phyloP scores from a whole-genome alignment of 2,329 filamentous ascomycete species.

The Fonsecaea multimorphosa region DNA sequence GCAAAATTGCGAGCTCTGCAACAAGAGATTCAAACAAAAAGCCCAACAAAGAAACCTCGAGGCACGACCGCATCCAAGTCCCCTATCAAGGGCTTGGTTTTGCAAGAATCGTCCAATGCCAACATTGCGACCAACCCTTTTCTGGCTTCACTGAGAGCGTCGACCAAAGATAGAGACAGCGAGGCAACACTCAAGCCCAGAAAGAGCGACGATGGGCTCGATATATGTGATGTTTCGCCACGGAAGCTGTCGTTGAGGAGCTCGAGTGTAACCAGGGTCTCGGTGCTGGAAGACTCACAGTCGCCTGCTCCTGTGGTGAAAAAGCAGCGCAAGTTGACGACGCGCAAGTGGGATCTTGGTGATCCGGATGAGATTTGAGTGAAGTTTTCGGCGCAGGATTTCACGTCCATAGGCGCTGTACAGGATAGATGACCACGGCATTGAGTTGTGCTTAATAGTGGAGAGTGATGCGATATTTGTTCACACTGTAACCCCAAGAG shows the following conservation, averaged over 20 bases:
- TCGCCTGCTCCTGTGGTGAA: constrained; percentile 43
- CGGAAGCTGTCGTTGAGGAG: constrained; percentile 37
- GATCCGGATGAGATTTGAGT: constrained; percentile 48
- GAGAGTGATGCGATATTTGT: not conserved
- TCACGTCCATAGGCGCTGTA: not conserved
- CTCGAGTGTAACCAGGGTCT: constrained; percentile 28
- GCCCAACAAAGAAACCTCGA: constrained; percentile 63
- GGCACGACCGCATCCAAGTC: constrained; percentile 30
- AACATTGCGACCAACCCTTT: constrained; percentile 38
- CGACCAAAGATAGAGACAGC: constrained; percentile 25
- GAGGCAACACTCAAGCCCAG: constrained; percentile 30
- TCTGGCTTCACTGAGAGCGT: constrained; percentile 29
- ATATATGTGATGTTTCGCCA: constrained; percentile 35
- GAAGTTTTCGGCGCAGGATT: not conserved
- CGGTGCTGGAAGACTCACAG: constrained; percentile 32
- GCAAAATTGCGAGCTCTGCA: constrained; percentile 69
- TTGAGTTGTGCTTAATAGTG: not conserved
- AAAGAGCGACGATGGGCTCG: constrained; percentile 25
- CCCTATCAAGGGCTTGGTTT: constrained; percentile 30
- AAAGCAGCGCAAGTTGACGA: constrained; percentile 53
- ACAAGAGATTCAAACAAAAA: constrained; percentile 68
- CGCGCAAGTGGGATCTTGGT: constrained; percentile 55
- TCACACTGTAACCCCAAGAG: not conserved
- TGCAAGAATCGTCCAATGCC: constrained; percentile 35
- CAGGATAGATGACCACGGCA: not conserved